Conservation (phyloP, 169 alveolate species). For the Plasmodium inui region DNA sequence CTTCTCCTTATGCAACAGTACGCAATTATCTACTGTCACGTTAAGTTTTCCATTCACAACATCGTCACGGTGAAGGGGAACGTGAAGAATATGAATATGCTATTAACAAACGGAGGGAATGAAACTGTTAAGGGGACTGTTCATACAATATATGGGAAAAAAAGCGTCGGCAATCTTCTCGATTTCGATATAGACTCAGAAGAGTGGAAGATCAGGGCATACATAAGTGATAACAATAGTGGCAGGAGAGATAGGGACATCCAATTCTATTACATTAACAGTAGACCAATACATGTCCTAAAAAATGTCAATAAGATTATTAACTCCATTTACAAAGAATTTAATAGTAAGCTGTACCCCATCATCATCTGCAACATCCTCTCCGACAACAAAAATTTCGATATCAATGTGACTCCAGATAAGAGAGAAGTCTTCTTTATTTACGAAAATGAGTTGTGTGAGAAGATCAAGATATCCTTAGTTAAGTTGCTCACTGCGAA, state of each 20-base stretch:
- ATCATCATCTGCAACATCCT: constrained; percentile 79
- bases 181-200: constrained; percentile 72
- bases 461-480: constrained; percentile 5
- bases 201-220: constrained; percentile 47
- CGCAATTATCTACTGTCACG: constrained; percentile 74
- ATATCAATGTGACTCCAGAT: constrained; percentile 84
- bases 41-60: constrained; percentile 32
- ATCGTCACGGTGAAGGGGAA: constrained; percentile 33
- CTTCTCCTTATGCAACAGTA: constrained; percentile 74
- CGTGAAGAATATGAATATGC: constrained; percentile 41
- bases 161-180: constrained; percentile 75
- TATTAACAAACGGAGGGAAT: constrained; percentile 65
- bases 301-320: constrained; percentile 78
- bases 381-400: constrained; percentile 78
- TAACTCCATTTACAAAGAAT: constrained; percentile 78
- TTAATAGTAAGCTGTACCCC: constrained; percentile 80
- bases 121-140: constrained; percentile 75
- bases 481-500: constrained; percentile 51
- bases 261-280: constrained; percentile 80
- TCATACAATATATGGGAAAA: constrained; percentile 77
- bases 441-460: constrained; percentile 79
- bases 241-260: constrained; percentile 81
- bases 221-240: constrained; percentile 75
- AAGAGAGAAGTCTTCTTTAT: constrained; percentile 79
- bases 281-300: constrained; percentile 82